Evolutionary conservation across 2,329 filamentous ascomycete species (phyloP), one percentile per base, ranked within the genome.

Genomic region (Fonsecaea multimorphosa): DNA sequence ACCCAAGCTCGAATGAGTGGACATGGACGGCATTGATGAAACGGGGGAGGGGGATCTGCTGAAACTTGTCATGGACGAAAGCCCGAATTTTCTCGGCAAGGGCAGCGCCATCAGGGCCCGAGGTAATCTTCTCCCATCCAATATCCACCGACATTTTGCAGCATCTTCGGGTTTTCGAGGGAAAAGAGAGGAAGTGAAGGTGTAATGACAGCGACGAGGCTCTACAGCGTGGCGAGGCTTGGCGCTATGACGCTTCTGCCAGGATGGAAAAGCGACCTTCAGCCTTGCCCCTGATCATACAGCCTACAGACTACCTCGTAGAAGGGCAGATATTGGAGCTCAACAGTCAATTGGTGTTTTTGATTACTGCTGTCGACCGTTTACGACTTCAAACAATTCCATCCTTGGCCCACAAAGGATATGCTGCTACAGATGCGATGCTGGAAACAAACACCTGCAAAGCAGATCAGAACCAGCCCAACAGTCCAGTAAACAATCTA

Each of bases 21-120:
- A 97, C 93, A 61, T 92, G 90, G 73, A 99, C 95, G 29, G 93
- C 95, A 75, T 95, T 93, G 79, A 99, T 97, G 84, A 99, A 97
- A 74, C 93, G 91, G 65, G 95, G 95, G 54, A 99, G 85, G 29
- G 90, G 86, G 69, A 98, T 89, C 67, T 92, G 88, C 80, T 99
- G 95, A 79, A 99, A 99, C 75, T 93, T 95, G 76, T 92, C 90
- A 80, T 99, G 92, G 73, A 99, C 91, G 80, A 99, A 99, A 74
- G 89, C 88, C 71, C 94, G 91, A 78, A 99, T 96, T 69, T 86
- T 86, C 76, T 93, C 90, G 56, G 94, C 93, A 67, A 97, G 88
- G 61, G 87, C 91, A 70, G 89, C 85, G 63, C 95, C 94, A 78
- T 98, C 94, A 56, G 92, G 87, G 31, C 95, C 95, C 68, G 88